Percentiles rank a stretch among this genome's conserved stretches.
These are phyloP conservation scores for Volvox africanus DNA, from an alignment of 139 green algal species.

Conservation along the genomic window DNA sequence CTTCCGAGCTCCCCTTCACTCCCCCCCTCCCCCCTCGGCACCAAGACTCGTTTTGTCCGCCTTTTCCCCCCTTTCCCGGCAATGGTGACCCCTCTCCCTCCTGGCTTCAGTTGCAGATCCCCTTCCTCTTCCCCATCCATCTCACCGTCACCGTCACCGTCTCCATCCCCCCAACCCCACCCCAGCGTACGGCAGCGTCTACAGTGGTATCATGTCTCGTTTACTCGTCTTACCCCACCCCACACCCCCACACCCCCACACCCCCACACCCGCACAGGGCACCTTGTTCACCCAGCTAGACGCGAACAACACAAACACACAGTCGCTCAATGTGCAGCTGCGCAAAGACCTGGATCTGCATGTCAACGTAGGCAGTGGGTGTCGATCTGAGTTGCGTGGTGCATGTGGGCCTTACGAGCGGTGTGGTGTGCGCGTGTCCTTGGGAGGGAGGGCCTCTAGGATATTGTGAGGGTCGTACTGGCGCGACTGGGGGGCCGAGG, in stretches of 20 bases:
- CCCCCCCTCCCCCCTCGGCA: neutral
- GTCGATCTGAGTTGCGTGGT: neutral
- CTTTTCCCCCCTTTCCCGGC: too few relatives aligned
- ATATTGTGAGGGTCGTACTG: too few relatives aligned
- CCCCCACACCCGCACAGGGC: slow-evolving; percentile 50
- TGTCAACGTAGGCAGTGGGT: slow-evolving; percentile 87
- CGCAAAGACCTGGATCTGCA: slow-evolving; percentile 93
- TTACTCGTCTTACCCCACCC: neutral
- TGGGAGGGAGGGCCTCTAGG: neutral
- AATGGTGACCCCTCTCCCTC: too few relatives aligned
- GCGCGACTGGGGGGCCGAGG: neutral
- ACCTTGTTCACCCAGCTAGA: slow-evolving; percentile 86
- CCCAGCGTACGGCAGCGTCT: too few relatives aligned
- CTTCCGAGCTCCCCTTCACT: too few relatives aligned
- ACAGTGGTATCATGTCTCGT: too few relatives aligned
- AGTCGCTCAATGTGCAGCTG: slow-evolving; percentile 94
- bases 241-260: slow-evolving; percentile 49
- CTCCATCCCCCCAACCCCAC: neutral
- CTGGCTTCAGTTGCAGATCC: too few relatives aligned
- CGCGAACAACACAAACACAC: slow-evolving; percentile 67
- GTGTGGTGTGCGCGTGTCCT: neutral
- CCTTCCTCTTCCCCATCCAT: neutral
- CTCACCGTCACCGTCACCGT: neutral
- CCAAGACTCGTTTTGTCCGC: too few relatives aligned
- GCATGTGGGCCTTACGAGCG: neutral